Conservation (phyloP, 257 asterid genomes). For the Solanum piurae region DNA sequence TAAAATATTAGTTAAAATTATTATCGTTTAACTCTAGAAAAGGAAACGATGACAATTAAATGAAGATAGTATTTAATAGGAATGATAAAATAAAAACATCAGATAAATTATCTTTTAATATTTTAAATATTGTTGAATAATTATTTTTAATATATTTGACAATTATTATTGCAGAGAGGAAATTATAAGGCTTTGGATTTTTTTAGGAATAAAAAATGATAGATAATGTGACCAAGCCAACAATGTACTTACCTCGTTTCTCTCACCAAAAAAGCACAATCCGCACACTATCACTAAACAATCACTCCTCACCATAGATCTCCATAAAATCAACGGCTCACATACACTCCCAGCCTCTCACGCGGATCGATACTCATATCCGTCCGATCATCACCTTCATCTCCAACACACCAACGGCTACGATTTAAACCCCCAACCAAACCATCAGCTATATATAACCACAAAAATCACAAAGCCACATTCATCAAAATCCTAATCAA, state of each 20-base stretch:
- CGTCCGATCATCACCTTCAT: not conserved
- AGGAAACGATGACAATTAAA: no score
- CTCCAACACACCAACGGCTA: not conserved
- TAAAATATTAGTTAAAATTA: no score
- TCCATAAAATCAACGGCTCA: not conserved
- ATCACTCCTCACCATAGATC: not conserved
- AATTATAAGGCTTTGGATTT: no score
- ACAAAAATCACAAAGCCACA: not conserved
- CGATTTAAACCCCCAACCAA: not conserved
- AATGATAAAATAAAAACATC: no score
- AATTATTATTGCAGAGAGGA: no score
- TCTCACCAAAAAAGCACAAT: not conserved
- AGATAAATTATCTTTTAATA: no score
- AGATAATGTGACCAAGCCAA: not conserved
- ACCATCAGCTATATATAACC: not conserved
- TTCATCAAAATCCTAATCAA: not conserved
- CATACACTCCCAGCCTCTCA: not conserved
- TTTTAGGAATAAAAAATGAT: no score
- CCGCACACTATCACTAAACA: not conserved
- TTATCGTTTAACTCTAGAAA: no score
- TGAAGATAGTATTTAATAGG: no score
- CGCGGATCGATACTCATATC: not conserved
- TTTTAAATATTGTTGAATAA: no score
- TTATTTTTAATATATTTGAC: no score
- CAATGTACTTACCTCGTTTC: not conserved